These are phyloP conservation scores for Cladophialophora chaetospira DNA, from an alignment of 2,329 filamentous ascomycete species.

Conservation along the genomic window DNA sequence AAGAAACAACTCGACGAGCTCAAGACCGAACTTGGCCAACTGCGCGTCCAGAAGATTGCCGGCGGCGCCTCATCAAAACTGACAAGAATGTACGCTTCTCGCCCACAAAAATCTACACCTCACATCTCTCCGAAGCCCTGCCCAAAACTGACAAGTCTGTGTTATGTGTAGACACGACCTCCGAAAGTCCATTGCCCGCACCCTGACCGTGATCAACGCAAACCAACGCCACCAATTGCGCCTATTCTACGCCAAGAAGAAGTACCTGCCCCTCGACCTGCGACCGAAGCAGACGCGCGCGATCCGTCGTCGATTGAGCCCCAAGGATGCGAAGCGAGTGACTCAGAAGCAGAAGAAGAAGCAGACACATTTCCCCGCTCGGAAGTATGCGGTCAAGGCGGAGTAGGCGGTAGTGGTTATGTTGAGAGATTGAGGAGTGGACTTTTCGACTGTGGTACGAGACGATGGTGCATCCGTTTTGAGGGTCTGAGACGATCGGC, in stretches of 20 bases:
- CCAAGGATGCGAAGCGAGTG: conserved; percentile 80
- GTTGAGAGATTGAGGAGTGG: neutral
- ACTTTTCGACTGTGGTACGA: too few relatives aligned
- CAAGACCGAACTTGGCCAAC: conserved; percentile 93
- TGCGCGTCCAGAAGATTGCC: conserved; percentile 97
- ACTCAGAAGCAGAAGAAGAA: conserved; percentile 98
- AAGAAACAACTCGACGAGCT: conserved; percentile 91
- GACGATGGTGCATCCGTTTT: too few relatives aligned
- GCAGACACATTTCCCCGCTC: conserved; percentile 92
- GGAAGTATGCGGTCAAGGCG: conserved; percentile 98
- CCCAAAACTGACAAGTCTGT: neutral
- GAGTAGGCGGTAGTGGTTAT: conserved; percentile 24
- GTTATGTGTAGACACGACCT: conserved; percentile 77
- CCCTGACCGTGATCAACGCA: conserved; percentile 99
- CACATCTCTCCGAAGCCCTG: conserved; percentile 7
- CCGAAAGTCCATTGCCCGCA: conserved; percentile 98
- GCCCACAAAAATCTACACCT: neutral
- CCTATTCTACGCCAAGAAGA: conserved; percentile 99
- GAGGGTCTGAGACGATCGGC: too few relatives aligned
- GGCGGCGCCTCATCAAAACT: conserved; percentile 87
- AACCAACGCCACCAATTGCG: conserved; percentile 98
- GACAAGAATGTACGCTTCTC: conserved; percentile 82
- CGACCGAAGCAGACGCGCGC: conserved; percentile 97
- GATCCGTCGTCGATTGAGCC: conserved; percentile 91
- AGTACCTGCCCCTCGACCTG: conserved; percentile 98